Evolutionary conservation across 768 basidiomycete genomes (phyloP).

Genomic region (Mycena epipterygia): DNA sequence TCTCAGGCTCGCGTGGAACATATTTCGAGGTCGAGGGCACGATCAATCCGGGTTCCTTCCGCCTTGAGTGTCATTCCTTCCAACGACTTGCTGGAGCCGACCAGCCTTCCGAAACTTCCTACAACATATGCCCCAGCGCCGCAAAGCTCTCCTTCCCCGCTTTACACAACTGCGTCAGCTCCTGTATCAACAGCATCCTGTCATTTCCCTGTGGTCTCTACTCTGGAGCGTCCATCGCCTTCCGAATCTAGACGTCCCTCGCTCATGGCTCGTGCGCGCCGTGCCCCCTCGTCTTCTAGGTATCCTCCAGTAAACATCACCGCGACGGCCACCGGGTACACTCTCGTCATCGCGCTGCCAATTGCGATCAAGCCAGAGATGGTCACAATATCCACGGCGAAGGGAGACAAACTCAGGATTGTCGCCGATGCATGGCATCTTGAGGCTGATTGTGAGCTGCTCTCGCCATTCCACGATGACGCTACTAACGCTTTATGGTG

Average conservation of each 20-base stretch:
- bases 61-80: background rate
- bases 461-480: background rate
- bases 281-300: conserved; percentile 43
- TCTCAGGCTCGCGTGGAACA: conserved; percentile 20
- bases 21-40: conserved; percentile 9
- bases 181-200: background rate
- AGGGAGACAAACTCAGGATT: conserved; percentile 68
- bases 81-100: background rate
- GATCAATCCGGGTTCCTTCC: conserved; percentile 14
- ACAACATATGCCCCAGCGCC: conserved; percentile 2
- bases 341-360: conserved; percentile 64
- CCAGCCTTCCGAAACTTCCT: background rate
- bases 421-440: conserved; percentile 76
- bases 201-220: conserved; percentile 25
- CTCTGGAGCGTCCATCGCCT: conserved; percentile 22
- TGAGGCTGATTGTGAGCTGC: conserved; percentile 68
- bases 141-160: background rate
- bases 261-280: conserved; percentile 46
- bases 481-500: conserved; percentile 6
- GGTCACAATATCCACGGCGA: conserved; percentile 74
- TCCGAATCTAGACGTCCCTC: conserved; percentile 34
- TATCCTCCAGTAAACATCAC: conserved; percentile 62
- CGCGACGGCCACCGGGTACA: conserved; percentile 56
- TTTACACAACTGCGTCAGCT: background rate
- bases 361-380: conserved; percentile 65